Percentiles rank a stretch among this genome's conserved stretches.
These are phyloP conservation scores for Bolboschoenus planiculmis DNA, from an alignment of 176 grass and related monocot species.

Conservation along the genomic window DNA sequence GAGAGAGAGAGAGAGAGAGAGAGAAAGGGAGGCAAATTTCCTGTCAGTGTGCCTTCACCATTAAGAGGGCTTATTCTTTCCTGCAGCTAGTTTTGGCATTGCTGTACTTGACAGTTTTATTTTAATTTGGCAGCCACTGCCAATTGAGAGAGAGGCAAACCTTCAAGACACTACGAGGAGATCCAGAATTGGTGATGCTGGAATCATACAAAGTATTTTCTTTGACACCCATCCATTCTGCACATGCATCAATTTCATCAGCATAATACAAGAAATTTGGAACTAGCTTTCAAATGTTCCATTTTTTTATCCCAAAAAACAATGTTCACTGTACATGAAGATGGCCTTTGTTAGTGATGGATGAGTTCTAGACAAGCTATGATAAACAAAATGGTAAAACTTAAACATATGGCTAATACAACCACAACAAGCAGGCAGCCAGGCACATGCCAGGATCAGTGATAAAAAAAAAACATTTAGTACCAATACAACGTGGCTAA, in stretches of 20 bases:
- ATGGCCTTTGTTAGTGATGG: not conserved
- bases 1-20: not conserved
- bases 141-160: constrained; percentile 24
- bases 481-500: not conserved
- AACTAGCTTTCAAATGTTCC: not conserved
- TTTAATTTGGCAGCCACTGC: not conserved
- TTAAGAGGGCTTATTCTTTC: not conserved
- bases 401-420: not conserved
- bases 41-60: not conserved
- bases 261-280: not conserved
- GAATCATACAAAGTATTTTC: constrained; percentile 31
- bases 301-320: not conserved
- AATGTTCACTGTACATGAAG: not conserved
- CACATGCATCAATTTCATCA: constrained; percentile 24
- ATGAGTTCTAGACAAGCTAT: not conserved
- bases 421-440: not conserved
- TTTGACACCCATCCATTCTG: constrained; percentile 36
- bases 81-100: too few species aligned
- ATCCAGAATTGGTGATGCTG: constrained; percentile 35
- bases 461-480: not conserved
- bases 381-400: not conserved
- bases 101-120: not conserved
- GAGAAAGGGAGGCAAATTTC: not conserved
- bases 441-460: not conserved
- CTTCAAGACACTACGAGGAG: constrained; percentile 35